These are phyloP conservation scores for Fomitopsis betulina DNA, from an alignment of 1,284 basidiomycete species.

Conservation along the genomic window DNA sequence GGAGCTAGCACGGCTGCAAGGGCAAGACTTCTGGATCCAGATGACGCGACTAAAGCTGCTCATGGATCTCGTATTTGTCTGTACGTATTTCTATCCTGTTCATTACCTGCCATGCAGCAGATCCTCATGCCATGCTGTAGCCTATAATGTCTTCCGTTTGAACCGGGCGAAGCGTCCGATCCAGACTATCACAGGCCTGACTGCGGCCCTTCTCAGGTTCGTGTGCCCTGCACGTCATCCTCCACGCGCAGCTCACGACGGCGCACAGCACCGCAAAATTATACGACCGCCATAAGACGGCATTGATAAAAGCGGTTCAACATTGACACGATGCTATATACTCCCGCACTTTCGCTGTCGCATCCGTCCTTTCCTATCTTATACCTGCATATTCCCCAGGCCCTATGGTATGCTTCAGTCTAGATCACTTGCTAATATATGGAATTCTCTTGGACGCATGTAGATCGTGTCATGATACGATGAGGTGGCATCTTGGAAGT, in stretches of 20 bases:
- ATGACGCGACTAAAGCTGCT: constrained; percentile 62
- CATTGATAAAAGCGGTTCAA: constrained; percentile 44
- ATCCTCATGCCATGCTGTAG: constrained; percentile 24
- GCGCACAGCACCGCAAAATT: constrained; percentile 56
- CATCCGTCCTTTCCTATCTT: background rate
- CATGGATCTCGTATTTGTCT: constrained; percentile 82
- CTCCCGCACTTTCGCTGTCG: background rate
- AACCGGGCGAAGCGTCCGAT: constrained; percentile 55
- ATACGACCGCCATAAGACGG: constrained; percentile 61
- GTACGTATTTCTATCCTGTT: constrained; percentile 43
- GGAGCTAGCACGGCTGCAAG: constrained; percentile 61
- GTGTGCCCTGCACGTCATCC: constrained; percentile 8
- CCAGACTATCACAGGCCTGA: constrained; percentile 62
- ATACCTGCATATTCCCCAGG: background rate
- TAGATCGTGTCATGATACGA: background rate
- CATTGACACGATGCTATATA: background rate
- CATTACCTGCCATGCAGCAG: background rate
- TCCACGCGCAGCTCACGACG: background rate
- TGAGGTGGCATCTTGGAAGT: background rate
- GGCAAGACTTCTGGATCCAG: constrained; percentile 72
- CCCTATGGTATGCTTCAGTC: background rate
- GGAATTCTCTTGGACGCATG: background rate
- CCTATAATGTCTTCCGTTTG: constrained; percentile 53
- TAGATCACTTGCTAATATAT: background rate
- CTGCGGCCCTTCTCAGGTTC: constrained; percentile 69